Base-by-base conservation (phyloP, 805 yeast species). In the Naumovozyma castellii region DNA sequence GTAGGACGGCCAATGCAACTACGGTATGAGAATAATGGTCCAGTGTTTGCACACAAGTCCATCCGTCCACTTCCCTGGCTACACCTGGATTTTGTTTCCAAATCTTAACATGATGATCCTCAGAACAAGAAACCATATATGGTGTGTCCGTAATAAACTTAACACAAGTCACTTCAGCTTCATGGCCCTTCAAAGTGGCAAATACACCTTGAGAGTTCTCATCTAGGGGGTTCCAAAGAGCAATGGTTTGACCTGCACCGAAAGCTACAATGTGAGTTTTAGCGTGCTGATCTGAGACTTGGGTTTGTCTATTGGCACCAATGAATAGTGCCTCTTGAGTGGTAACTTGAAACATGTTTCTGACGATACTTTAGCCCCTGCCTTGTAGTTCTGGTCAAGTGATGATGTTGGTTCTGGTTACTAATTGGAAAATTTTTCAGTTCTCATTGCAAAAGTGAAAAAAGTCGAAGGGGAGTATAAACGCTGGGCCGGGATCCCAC, bases 271-370 rank as follows among this genome's bases (percentile, higher is more conserved):
- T 40, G 17, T 64, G 52, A 9, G 50, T 48, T 1, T 41, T 39
- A 0, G 53, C 39, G 43, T 69, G 66, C 47, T 70, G 72, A 50
- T 77, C 87, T 18, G 78, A 70, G 4, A 72, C 75, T 43, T 71
- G 74, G 4, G 76, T 64, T 49, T 80, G 85, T 43, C 71, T 73
- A 55, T 83, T 84, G 28, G 85, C 86, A 13, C 94, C 94, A 15
- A 74, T 66, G 54, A 82, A 80, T 3, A 78, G 65, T 14, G 82
- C 84, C 41, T 77, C 81, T 35, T 29, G 32, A 9, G 8, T 29
- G 14, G 15, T 29, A 22, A 22, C 10, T 22, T 22, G 27, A 22
- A 10, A 22, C 27, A 22, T 22, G 6, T 22, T 10, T 22, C 10
- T 22, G 27, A 6, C 27, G 9, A 6, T n/a, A n/a, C n/a, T n/a